phyloP scores from a whole-genome alignment of 106 monocot species.

The Dioscorea dumetorum region DNA sequence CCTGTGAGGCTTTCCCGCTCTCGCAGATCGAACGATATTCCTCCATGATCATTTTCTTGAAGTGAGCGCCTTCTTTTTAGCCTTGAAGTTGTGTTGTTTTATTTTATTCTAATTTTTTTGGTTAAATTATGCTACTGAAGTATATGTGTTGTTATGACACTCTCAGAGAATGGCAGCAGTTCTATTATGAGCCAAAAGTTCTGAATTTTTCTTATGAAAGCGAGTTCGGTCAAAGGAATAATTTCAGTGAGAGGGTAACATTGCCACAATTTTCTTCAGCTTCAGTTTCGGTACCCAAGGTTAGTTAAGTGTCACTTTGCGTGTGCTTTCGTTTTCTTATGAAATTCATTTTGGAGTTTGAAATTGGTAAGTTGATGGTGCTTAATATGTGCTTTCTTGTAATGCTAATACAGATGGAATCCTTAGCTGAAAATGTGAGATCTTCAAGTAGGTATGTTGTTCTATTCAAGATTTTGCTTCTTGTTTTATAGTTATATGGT shows the following conservation, averaged over 20 bases:
- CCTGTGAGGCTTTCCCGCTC: conserved; percentile 4
- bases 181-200: conserved; percentile 45
- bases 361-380: too few relatives aligned
- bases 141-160: background rate
- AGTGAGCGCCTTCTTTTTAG: conserved; percentile 13
- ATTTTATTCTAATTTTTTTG: background rate
- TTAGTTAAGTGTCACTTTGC: background rate
- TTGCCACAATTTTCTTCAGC: conserved; percentile 68
- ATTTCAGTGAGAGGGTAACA: conserved; percentile 19
- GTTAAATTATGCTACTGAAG: background rate
- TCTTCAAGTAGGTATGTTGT: conserved; percentile 21
- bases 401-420: conserved; percentile 26
- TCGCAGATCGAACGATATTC: conserved; percentile 29
- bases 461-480: background rate
- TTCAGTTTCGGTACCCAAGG: conserved; percentile 46
- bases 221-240: conserved; percentile 9
- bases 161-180: conserved; percentile 57
- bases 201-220: conserved; percentile 38
- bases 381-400: too few relatives aligned
- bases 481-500: too few relatives aligned
- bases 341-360: background rate
- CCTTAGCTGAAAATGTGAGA: conserved; percentile 15
- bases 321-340: background rate
- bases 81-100: background rate
- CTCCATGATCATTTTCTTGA: conserved; percentile 33